These are phyloP conservation scores for Theileria annulata DNA, from an alignment of 169 alveolate species.

Conservation along the genomic window DNA sequence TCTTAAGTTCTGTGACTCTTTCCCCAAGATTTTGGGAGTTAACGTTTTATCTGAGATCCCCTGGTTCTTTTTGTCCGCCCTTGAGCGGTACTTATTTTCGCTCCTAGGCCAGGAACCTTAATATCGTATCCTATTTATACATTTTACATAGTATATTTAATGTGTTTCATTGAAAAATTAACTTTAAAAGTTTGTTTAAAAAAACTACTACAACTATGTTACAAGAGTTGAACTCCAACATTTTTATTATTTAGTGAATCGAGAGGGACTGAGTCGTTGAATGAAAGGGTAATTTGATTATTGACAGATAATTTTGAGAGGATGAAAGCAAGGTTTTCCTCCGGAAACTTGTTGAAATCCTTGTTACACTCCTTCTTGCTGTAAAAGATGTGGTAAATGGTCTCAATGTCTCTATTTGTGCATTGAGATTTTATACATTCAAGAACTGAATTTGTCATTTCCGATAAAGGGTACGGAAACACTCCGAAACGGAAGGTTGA, in stretches of 20 bases:
- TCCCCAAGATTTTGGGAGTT: slow-evolving; percentile 68
- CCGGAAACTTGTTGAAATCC: slow-evolving; percentile 47
- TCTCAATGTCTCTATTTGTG: slow-evolving; percentile 41
- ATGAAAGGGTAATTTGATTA: slow-evolving; percentile 16
- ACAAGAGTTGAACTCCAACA: slow-evolving; percentile 43
- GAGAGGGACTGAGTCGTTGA: slow-evolving; percentile 11
- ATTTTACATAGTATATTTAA: background rate
- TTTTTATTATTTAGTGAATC: slow-evolving; percentile 49
- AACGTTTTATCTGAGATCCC: slow-evolving; percentile 70
- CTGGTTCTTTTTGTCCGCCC: slow-evolving; percentile 51
- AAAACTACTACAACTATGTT: background rate
- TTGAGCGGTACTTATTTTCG: background rate
- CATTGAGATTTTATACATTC: slow-evolving; percentile 35
- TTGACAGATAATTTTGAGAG: slow-evolving; percentile 22
- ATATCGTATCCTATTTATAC: background rate
- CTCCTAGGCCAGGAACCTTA: background rate
- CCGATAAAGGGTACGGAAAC: slow-evolving; percentile 34
- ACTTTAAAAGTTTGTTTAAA: background rate
- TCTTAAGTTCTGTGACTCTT: slow-evolving; percentile 68
- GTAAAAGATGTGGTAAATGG: slow-evolving; percentile 46
- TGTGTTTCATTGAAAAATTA: background rate
- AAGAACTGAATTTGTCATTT: slow-evolving; percentile 41
- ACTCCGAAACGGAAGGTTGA: slow-evolving; percentile 23
- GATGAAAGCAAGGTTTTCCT: slow-evolving; percentile 52
- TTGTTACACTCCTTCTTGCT: slow-evolving; percentile 34